These are phyloP conservation scores for slime mould (Dictyostelium discoideum) DNA, from an alignment of 78 protist species.

Conservation along the genomic window DNA sequence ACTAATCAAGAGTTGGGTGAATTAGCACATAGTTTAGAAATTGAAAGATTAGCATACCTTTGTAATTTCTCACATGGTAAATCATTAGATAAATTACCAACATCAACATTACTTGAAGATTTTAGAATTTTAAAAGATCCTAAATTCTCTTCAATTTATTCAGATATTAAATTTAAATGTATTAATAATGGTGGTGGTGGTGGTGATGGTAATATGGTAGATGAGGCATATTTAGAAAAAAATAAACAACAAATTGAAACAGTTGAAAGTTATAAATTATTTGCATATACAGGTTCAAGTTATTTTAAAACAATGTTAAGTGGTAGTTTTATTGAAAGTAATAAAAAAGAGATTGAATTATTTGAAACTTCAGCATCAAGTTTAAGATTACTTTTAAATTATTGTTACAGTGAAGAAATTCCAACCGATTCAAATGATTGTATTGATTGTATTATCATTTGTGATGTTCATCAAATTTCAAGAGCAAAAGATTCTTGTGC, in stretches of 20 bases:
- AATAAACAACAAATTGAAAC: neutral
- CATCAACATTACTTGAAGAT: conserved; percentile 25
- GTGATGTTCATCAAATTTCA: conserved; percentile 50
- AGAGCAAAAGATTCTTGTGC: conserved; percentile 54
- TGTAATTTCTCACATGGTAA: conserved; percentile 12
- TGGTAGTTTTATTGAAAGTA: conserved; percentile 34
- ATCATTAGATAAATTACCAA: conserved; percentile 41
- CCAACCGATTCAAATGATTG: conserved; percentile 24
- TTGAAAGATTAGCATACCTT: conserved; percentile 35
- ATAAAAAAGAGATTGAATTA: conserved; percentile 29
- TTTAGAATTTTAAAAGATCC: neutral
- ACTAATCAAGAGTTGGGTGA: conserved; percentile 27
- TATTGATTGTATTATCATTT: conserved; percentile 11
- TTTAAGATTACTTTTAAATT: neutral
- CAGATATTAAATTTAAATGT: conserved; percentile 27
- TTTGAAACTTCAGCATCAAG: neutral
- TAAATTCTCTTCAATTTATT: neutral
- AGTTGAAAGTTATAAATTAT: conserved; percentile 5
- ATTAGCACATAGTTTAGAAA: neutral
- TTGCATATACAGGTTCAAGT: neutral
- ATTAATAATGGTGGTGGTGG: neutral
- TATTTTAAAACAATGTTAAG: conserved; percentile 60
- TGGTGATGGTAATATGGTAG: neutral
- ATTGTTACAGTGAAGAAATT: conserved; percentile 33
- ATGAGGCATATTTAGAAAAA: neutral